A percentile compares a stretch with the other conserved stretches of the same genome.
phyloP scores from a whole-genome alignment of 805 yeast species.

The Debaryomyces tyrocola region DNA sequence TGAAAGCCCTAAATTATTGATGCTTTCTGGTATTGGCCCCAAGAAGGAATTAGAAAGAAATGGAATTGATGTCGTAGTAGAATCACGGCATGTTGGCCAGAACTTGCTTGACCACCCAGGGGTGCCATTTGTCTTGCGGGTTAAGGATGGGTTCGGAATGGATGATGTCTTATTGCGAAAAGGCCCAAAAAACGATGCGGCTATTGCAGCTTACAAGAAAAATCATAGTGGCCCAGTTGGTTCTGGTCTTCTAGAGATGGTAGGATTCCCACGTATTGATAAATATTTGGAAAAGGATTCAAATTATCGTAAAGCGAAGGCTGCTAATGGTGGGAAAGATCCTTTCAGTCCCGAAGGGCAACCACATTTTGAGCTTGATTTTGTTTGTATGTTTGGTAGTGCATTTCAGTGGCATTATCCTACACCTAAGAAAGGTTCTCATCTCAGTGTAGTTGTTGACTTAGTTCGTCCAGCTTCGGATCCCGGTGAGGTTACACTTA shows the following conservation, averaged over 20 bases:
- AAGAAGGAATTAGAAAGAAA: constrained; percentile 20
- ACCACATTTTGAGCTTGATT: constrained; percentile 26
- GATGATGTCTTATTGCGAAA: constrained; percentile 17
- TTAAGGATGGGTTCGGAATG: constrained; percentile 20
- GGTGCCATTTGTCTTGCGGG: constrained; percentile 21
- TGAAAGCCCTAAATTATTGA: constrained; percentile 28
- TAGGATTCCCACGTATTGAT: constrained; percentile 23
- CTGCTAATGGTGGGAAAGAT: constrained; percentile 23
- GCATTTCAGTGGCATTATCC: constrained; percentile 28
- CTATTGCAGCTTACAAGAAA: constrained; percentile 13
- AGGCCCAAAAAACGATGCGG: constrained; percentile 13
- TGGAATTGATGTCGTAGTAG: constrained; percentile 22
- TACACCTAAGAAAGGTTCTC: constrained; percentile 18
- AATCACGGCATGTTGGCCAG: constrained; percentile 29
- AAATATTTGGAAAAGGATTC: constrained; percentile 20
- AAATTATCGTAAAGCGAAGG: constrained; percentile 13
- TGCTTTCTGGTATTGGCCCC: constrained; percentile 32
- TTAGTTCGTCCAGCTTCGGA: constrained; percentile 25
- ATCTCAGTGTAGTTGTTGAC: constrained; percentile 22
- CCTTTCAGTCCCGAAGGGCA: constrained; percentile 25
- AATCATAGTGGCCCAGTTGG: constrained; percentile 17
- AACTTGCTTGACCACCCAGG: constrained; percentile 31
- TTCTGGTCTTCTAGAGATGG: constrained; percentile 18
- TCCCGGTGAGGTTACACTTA: constrained; percentile 22
- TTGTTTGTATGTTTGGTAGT: constrained; percentile 21